Conservation (phyloP, 164 flowering plant genomes). For the Stephania japonica region DNA sequence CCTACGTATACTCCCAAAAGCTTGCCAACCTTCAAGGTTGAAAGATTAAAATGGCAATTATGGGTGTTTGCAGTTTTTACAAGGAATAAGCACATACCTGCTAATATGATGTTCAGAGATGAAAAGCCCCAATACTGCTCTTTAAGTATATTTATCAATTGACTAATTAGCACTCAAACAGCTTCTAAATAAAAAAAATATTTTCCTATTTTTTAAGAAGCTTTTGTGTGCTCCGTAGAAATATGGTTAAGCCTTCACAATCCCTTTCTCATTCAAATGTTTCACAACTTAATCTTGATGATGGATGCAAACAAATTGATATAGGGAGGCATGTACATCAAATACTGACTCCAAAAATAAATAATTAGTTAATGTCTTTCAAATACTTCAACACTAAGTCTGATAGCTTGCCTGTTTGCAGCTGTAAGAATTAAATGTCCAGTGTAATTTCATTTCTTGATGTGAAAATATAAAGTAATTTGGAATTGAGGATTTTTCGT, state of each 20-base stretch:
- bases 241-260: neutral
- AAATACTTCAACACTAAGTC: no score
- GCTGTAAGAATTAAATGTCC: neutral
- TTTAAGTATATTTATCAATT: neutral
- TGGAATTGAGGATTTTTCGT: neutral
- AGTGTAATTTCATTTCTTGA: neutral
- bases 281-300: neutral
- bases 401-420: neutral
- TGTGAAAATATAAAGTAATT: no score
- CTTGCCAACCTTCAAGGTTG: neutral
- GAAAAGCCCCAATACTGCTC: neutral
- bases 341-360: no score
- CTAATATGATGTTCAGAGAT: neutral
- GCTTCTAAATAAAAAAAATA: neutral
- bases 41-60: neutral
- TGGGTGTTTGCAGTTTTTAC: neutral
- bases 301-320: neutral
- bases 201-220: neutral
- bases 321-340: neutral
- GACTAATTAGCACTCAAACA: neutral
- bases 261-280: neutral
- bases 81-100: neutral
- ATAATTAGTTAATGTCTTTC: no score
- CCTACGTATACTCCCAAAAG: neutral
- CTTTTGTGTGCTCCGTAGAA: neutral